phyloP scores from a whole-genome alignment of 116 monocot species.

The Posidonia oceanica region DNA sequence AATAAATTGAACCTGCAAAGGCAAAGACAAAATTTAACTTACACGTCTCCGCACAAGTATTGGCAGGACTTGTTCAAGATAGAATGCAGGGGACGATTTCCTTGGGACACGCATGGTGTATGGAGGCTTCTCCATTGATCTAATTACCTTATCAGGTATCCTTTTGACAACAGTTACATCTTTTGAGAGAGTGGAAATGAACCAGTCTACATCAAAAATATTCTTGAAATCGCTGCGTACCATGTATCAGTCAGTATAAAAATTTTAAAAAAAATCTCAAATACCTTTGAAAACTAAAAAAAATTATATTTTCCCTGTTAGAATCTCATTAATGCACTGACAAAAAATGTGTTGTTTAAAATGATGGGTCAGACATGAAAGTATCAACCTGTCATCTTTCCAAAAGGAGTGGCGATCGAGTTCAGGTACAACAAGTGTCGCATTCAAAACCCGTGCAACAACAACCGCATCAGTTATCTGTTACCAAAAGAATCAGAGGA shows the following conservation, averaged over 20 bases:
- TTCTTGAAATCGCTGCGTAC: slow-evolving; percentile 69
- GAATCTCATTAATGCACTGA: neutral
- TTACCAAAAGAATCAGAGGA: neutral
- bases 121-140: slow-evolving; percentile 65
- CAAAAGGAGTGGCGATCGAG: slow-evolving; percentile 91
- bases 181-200: slow-evolving; percentile 70
- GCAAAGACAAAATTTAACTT: slow-evolving; percentile 14
- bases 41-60: slow-evolving; percentile 78
- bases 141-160: slow-evolving; percentile 62
- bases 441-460: slow-evolving; percentile 87
- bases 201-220: slow-evolving; percentile 91
- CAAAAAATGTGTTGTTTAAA: neutral
- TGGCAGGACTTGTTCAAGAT: slow-evolving; percentile 74
- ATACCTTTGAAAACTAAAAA: neutral
- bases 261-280: neutral
- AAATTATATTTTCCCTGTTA: neutral
- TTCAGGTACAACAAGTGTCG: slow-evolving; percentile 86
- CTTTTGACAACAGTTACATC: slow-evolving; percentile 74
- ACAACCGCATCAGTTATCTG: slow-evolving; percentile 96
- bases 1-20: too few relatives aligned
- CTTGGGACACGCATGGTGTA: slow-evolving; percentile 90
- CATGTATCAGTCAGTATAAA: neutral
- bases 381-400: slow-evolving; percentile 84
- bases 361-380: neutral
- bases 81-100: slow-evolving; percentile 79